Percentiles rank a stretch among this genome's conserved stretches.
Conservation (phyloP, 148 eudicot species). For the Euryodendron excelsum region DNA sequence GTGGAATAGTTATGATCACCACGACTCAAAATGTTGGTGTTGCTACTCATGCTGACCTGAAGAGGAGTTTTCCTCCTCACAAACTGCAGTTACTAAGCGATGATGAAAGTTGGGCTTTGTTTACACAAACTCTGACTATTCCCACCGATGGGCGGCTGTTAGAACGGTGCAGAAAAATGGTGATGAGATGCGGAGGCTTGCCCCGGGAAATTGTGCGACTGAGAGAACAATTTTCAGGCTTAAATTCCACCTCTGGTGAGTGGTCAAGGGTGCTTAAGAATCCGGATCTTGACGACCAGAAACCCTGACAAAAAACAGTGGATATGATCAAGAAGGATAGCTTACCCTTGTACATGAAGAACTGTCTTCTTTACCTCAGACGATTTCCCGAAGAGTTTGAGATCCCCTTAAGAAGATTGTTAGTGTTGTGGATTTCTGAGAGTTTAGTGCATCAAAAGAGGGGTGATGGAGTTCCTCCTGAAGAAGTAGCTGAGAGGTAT, state of each 20-base stretch:
- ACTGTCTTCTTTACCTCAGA: constrained; percentile 7
- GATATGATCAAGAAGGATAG: neutral
- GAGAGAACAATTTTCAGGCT: neutral
- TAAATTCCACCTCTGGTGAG: neutral
- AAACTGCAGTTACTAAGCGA: neutral
- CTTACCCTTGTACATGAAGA: constrained; percentile 6
- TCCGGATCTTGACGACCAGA: neutral
- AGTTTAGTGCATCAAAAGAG: constrained; percentile 8
- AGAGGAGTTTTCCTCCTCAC: neutral
- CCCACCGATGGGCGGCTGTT: neutral
- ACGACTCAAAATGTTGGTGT: neutral
- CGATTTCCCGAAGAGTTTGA: constrained; percentile 2
- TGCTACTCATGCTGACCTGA: neutral
- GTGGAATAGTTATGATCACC: constrained; percentile 19
- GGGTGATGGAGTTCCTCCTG: neutral
- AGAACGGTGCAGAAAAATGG: constrained; percentile 1
- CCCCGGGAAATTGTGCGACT: neutral
- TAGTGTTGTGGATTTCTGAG: constrained; percentile 19
- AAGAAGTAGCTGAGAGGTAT: constrained; percentile 10
- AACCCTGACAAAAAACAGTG: neutral
- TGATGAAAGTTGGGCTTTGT: constrained; percentile 4
- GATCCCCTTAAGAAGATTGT: constrained; percentile 17
- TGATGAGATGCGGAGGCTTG: constrained; percentile 1
- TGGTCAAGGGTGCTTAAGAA: neutral
- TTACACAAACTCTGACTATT: neutral